These are phyloP conservation scores for Helicostylum pulchrum DNA, from an alignment of 192 early-diverging fungal genomes.

Conservation along the genomic window DNA sequence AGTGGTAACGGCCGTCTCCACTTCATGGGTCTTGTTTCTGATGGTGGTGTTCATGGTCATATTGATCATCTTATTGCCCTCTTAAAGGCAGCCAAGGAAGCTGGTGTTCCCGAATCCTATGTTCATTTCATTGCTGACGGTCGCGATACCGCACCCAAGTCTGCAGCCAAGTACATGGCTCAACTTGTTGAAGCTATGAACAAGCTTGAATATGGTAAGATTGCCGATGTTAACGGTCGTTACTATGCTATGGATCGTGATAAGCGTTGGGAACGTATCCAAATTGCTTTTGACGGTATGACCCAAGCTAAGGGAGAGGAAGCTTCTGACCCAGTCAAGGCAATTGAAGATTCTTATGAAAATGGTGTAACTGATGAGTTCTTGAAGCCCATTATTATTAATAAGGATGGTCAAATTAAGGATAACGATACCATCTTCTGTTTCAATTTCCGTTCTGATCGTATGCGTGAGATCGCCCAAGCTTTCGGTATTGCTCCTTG, in stretches of 20 bases:
- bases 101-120: slow-evolving; percentile 78
- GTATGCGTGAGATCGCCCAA: slow-evolving; percentile 91
- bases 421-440: slow-evolving; percentile 90
- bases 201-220: slow-evolving; percentile 72
- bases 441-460: slow-evolving; percentile 98
- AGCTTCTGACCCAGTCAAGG: slow-evolving; percentile 56
- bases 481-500: slow-evolving; percentile 82
- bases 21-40: slow-evolving; percentile 91
- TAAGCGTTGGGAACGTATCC: slow-evolving; percentile 99
- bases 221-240: slow-evolving; percentile 93
- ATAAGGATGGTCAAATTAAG: slow-evolving; percentile 71
- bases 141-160: slow-evolving; percentile 92
- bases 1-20: slow-evolving; percentile 84
- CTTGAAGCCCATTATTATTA: slow-evolving; percentile 95
- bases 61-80: slow-evolving; percentile 86
- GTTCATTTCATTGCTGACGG: slow-evolving; percentile 99
- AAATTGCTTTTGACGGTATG: slow-evolving; percentile 91
- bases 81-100: slow-evolving; percentile 80
- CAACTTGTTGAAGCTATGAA: slow-evolving; percentile 64
- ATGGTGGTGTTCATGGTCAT: slow-evolving; percentile 98
- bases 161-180: slow-evolving; percentile 75
- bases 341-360: slow-evolving; percentile 84
- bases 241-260: slow-evolving; percentile 99
- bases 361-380: slow-evolving; percentile 98
- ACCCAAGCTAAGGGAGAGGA: slow-evolving; percentile 77